phyloP scores from a whole-genome alignment of 129 eudicot species.

The Pittosporum tobira region DNA sequence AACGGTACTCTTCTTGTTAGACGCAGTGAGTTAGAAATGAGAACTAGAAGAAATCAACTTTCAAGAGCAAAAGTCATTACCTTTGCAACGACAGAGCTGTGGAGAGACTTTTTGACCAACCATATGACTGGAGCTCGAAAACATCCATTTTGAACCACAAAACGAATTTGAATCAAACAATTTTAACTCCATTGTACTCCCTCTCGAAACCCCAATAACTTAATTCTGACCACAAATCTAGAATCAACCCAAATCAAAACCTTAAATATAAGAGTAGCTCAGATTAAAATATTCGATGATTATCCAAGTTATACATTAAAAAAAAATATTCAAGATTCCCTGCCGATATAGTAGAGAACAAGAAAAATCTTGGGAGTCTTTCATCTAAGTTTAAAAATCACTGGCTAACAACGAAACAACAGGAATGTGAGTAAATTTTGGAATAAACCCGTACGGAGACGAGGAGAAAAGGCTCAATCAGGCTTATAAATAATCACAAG shows the following conservation, averaged over 20 bases:
- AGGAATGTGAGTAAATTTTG: constrained; percentile 1
- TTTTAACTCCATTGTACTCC: constrained; percentile 44
- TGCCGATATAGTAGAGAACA: constrained; percentile 20
- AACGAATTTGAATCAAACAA: constrained; percentile 25
- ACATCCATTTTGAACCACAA: constrained; percentile 26
- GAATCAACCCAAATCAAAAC: neutral
- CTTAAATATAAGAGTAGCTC: neutral
- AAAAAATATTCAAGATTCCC: constrained; percentile 11
- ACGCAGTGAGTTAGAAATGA: neutral
- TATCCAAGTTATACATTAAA: constrained; percentile 1
- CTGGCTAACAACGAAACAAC: constrained; percentile 1
- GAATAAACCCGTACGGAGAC: constrained; percentile 7
- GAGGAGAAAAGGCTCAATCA: neutral
- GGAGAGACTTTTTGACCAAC: constrained; percentile 16
- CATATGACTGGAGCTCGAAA: constrained; percentile 22
- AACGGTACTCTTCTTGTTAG: too few species aligned
- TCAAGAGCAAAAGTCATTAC: constrained; percentile 17
- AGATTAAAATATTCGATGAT: constrained; percentile 3
- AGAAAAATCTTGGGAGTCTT: constrained; percentile 28
- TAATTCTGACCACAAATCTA: constrained; percentile 17
- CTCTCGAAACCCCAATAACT: constrained; percentile 12
- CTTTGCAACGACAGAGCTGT: constrained; percentile 48
- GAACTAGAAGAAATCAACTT: neutral
- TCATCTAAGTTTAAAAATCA: constrained; percentile 3
- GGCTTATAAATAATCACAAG: neutral